Evolutionary conservation across 768 basidiomycete species (phyloP).

Genomic region (Pisolithus sp.): DNA sequence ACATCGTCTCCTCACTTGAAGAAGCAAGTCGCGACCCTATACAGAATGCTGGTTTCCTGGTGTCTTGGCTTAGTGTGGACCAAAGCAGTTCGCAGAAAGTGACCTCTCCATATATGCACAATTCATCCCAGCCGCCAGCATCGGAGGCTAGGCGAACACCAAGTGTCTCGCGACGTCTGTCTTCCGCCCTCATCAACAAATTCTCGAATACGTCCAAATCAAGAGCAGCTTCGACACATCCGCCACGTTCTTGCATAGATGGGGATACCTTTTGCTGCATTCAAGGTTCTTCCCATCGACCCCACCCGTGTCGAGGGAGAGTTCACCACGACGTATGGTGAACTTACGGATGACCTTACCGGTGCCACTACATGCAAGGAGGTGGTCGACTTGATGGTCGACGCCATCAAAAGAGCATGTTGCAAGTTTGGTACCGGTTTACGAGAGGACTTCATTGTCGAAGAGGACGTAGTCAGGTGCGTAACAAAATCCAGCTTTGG

Average conservation of each 20-base stretch:
- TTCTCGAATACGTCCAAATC: slow-evolving; percentile 26
- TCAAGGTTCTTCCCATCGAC: slow-evolving; percentile 76
- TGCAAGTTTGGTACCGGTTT: slow-evolving; percentile 45
- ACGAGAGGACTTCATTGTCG: slow-evolving; percentile 44
- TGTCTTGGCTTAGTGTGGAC: slow-evolving; percentile 70
- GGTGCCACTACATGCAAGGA: slow-evolving; percentile 67
- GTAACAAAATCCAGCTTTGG: slow-evolving; percentile 9
- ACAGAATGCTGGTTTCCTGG: slow-evolving; percentile 84
- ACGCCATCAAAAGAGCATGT: slow-evolving; percentile 63
- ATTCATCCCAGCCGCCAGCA: slow-evolving; percentile 16
- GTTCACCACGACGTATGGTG: slow-evolving; percentile 37
- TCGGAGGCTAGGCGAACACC: neutral
- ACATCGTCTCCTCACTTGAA: slow-evolving; percentile 90
- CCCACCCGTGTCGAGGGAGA: slow-evolving; percentile 42
- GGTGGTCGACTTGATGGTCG: slow-evolving; percentile 69
- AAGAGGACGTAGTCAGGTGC: slow-evolving; percentile 78
- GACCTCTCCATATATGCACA: slow-evolving; percentile 84
- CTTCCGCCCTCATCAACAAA: slow-evolving; percentile 3
- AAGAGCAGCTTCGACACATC: slow-evolving; percentile 15
- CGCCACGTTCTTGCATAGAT: slow-evolving; percentile 26
- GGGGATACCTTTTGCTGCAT: slow-evolving; percentile 56
- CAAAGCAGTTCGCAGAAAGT: slow-evolving; percentile 66
- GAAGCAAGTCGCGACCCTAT: slow-evolving; percentile 82
- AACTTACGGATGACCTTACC: slow-evolving; percentile 55
- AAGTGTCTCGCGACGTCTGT: neutral